Percentiles rank a stretch among this genome's conserved stretches.
These are phyloP conservation scores for Neostapfia colusana DNA, from an alignment of 176 grass and related monocot genomes.

Conservation along the genomic window DNA sequence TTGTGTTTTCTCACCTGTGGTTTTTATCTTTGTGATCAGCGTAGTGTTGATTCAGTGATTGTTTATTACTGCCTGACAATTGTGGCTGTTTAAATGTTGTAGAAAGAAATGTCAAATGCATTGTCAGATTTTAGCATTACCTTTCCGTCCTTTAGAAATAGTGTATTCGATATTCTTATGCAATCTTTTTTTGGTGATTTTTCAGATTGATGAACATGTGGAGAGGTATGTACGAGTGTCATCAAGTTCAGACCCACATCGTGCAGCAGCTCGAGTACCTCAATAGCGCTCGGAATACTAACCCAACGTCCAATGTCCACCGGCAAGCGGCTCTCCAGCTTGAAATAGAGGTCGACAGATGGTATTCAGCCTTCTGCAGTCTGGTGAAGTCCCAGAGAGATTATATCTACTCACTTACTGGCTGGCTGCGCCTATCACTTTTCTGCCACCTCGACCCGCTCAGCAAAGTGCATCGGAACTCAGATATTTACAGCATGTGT, in stretches of 20 bases:
- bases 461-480: constrained; percentile 52
- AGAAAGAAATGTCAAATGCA: constrained; percentile 9
- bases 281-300: constrained; percentile 57
- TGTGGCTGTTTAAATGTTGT: neutral
- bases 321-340: constrained; percentile 82
- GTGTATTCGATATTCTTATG: constrained; percentile 26
- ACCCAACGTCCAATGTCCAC: constrained; percentile 76
- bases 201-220: constrained; percentile 94
- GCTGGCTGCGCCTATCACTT: constrained; percentile 91
- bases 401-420: constrained; percentile 81
- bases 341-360: constrained; percentile 85
- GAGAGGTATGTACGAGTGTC: constrained; percentile 99
- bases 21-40: neutral
- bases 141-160: constrained; percentile 16
- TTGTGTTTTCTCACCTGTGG: neutral
- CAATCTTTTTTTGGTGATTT: constrained; percentile 34
- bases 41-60: neutral
- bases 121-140: constrained; percentile 12
- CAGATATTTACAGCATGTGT: constrained; percentile 79
- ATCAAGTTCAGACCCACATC: constrained; percentile 97
- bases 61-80: neutral
- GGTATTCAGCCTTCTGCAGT: constrained; percentile 88
- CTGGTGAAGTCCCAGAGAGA: constrained; percentile 86
- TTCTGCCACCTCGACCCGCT: constrained; percentile 80
- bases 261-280: constrained; percentile 93